Conservation (phyloP, 345 rosid genomes). For the Eutrema yunnanense region DNA sequence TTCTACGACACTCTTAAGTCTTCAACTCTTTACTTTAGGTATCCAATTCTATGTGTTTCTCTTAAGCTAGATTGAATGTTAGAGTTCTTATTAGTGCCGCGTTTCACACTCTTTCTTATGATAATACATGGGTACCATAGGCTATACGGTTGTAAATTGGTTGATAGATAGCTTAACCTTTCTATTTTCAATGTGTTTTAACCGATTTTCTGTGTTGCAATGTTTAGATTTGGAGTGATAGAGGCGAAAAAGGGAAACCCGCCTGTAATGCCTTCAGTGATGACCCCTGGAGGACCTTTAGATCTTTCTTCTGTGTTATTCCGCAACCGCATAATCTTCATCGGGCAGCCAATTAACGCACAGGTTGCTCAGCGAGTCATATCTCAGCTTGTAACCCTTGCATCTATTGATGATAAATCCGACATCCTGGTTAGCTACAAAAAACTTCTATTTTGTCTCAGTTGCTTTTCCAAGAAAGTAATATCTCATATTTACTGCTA, state of each 20-base stretch:
- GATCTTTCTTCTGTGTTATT: slow-evolving; percentile 83
- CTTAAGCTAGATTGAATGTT: neutral
- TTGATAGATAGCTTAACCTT: neutral
- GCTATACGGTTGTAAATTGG: neutral
- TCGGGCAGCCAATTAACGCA: slow-evolving; percentile 76
- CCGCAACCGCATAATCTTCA: slow-evolving; percentile 81
- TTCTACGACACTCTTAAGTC: neutral
- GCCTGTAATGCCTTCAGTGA: slow-evolving; percentile 80
- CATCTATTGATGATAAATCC: slow-evolving; percentile 77
- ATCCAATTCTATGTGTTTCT: neutral
- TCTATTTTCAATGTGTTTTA: neutral
- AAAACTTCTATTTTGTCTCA: neutral
- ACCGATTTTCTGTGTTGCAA: neutral
- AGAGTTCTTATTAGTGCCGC: neutral
- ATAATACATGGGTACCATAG: neutral
- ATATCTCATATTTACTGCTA: neutral
- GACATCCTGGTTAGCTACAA: slow-evolving; percentile 65
- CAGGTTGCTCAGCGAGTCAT: slow-evolving; percentile 88
- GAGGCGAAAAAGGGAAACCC: slow-evolving; percentile 67
- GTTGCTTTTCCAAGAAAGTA: neutral
- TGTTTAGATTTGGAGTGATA: slow-evolving; percentile 40
- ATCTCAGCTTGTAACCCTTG: slow-evolving; percentile 88
- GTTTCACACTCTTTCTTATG: neutral
- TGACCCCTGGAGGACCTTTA: slow-evolving; percentile 85
- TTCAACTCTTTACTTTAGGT: neutral